phyloP scores from a whole-genome alignment of 441 rosid genomes.

The Daphne laureola region DNA sequence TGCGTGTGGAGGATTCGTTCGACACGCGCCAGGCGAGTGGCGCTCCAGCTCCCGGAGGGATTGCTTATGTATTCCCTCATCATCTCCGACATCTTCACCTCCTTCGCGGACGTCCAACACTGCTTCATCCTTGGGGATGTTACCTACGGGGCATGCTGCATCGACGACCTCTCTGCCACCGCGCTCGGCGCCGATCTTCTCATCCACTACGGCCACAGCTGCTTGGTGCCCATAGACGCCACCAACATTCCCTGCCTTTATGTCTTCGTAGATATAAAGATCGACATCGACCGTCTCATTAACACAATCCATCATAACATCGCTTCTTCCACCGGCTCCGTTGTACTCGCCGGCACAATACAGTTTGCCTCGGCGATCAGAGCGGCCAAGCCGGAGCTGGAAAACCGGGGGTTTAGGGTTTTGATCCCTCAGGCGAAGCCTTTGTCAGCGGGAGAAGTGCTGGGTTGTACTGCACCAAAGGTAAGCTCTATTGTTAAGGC shows the following conservation, averaged over 20 bases:
- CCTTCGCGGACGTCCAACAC: conserved; percentile 53
- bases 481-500: conserved; percentile 13
- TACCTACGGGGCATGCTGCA: conserved; percentile 90
- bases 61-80: conserved; percentile 80
- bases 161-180: conserved; percentile 69
- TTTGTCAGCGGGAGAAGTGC: conserved; percentile 75
- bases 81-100: conserved; percentile 77
- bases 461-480: conserved; percentile 80
- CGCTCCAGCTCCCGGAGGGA: conserved; percentile 88
- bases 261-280: conserved; percentile 73
- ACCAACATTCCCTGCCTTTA: conserved; percentile 76
- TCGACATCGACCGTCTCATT: conserved; percentile 46
- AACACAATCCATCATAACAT: conserved; percentile 45
- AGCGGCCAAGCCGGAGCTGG: conserved; percentile 69
- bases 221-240: conserved; percentile 76
- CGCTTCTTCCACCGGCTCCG: conserved; percentile 10
- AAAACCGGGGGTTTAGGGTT: conserved; percentile 51
- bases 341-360: conserved; percentile 77
- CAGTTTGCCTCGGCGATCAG: conserved; percentile 79
- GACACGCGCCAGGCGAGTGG: conserved; percentile 50
- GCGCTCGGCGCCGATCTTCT: conserved; percentile 79
- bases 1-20: conserved; percentile 72
- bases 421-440: conserved; percentile 90
- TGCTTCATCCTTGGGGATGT: conserved; percentile 88
- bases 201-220: conserved; percentile 89